Evolutionary conservation across 2,329 filamentous ascomycete species (phyloP).

Genomic region (Diaporthe ampelina): DNA sequence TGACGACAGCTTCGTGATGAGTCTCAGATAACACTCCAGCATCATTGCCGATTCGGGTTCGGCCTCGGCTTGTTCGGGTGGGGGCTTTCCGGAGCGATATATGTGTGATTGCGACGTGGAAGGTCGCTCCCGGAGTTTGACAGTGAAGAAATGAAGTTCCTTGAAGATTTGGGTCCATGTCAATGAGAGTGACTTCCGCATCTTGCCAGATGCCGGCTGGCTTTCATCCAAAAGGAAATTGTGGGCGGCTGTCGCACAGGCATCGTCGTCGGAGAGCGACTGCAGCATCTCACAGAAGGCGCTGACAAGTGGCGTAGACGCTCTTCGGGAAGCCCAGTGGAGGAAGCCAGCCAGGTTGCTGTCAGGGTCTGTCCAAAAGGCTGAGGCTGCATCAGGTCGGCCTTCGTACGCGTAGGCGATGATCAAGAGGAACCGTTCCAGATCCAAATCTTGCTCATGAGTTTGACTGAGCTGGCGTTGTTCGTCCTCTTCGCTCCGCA

Average conservation of each 20-base stretch:
- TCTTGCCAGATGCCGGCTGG: constrained; percentile 79
- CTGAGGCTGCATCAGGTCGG: constrained; percentile 84
- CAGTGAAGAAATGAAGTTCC: constrained; percentile 87
- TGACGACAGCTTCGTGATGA: constrained; percentile 85
- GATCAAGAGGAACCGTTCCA: constrained; percentile 92
- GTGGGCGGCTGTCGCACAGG: constrained; percentile 88
- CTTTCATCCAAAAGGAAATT: constrained; percentile 91
- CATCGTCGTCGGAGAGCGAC: constrained; percentile 85
- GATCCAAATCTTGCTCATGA: constrained; percentile 77
- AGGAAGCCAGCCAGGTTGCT: constrained; percentile 95
- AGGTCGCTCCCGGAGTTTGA: constrained; percentile 81
- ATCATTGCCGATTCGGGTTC: constrained; percentile 97
- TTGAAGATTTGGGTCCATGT: constrained; percentile 95
- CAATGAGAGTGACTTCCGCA: constrained; percentile 85
- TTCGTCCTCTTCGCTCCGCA: constrained; percentile 91
- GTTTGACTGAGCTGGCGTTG: constrained; percentile 78
- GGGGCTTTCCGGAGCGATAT: constrained; percentile 72
- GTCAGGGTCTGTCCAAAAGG: constrained; percentile 93
- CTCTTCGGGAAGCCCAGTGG: constrained; percentile 95
- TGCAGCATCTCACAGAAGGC: constrained; percentile 98
- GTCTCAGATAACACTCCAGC: constrained; percentile 91
- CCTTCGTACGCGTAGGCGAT: constrained; percentile 93
- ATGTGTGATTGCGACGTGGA: constrained; percentile 65
- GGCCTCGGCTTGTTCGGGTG: constrained; percentile 78
- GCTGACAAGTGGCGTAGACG: constrained; percentile 95